Evolutionary conservation across 116 monocot genomes (phyloP), one percentile per base, ranked within the genome.

Genomic region (Trichopus zeylanicus): DNA sequence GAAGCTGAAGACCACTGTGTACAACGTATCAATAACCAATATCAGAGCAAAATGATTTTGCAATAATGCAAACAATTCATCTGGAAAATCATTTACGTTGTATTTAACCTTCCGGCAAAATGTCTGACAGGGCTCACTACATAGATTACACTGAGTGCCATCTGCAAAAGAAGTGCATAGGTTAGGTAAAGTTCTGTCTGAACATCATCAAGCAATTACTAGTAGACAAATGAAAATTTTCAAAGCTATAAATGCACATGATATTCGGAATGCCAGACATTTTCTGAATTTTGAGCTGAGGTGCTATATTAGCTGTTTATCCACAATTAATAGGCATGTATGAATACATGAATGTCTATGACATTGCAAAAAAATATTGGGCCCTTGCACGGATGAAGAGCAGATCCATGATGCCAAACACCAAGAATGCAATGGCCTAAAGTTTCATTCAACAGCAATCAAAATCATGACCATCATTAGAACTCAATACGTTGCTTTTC

Each of bases 371-470:
- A 88, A 46, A 88, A 92, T 55, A 84, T 81, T 29, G 92, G 92
- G 26, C 92, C 87, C 61, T 81, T 87, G 66, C 88, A 88, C 26
- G 92, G 78, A 53, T 75, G 78, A 53, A 88, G 68, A 16, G 81
- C 81, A 38, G 84, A 79, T 26, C 76, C 79, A 62, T 79, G 78
- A 70, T 87, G 78, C 92, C 92, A 92, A n/a, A 92, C 92, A 33
- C 68, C 31, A 56, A 92, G 33, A 58, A 92, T 88, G 59, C 92
- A 92, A 24, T 74, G 37, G 20, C 88, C 92, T 92, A 68, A 46
- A 39, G 8, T 4, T 19, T 42, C 42, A 12, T 42, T 42, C 42
- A 42, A 13, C 13, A 42, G n/a, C 13, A 42, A 42, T 16, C 42
- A 42, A 42, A 13, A 42, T 0, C 42, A 42, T 42, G n/a, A 42